phyloP scores from a whole-genome alignment of 139 green algal genomes.

The Chlamydomonas urium region DNA sequence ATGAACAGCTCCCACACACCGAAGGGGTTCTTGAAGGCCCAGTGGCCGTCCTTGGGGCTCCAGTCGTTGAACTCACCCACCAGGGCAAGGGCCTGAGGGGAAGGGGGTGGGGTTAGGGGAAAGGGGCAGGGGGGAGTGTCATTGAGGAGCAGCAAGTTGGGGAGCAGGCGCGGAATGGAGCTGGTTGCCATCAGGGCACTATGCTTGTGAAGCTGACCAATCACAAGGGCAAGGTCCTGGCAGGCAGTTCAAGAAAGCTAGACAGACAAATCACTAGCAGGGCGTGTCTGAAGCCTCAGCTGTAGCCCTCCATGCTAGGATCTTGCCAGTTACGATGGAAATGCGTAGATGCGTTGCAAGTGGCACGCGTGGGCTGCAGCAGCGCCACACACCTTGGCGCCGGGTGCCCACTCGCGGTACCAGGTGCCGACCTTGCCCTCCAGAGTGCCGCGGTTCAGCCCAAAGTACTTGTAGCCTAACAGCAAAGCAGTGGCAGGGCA shows the following conservation, averaged over 20 bases:
- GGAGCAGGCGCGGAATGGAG: not conserved
- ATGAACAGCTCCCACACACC: constrained; percentile 86
- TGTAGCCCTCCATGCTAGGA: too few species aligned
- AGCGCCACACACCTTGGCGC: constrained; percentile 56
- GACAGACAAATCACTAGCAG: too few species aligned
- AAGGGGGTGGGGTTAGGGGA: not conserved
- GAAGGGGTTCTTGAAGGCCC: constrained; percentile 85
- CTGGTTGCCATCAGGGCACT: too few species aligned
- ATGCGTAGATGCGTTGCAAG: too few species aligned
- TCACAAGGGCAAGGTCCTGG: too few species aligned
- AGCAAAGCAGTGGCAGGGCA: not conserved
- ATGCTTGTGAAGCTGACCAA: too few species aligned
- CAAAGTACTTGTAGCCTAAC: constrained; percentile 78
- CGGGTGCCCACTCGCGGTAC: constrained; percentile 88
- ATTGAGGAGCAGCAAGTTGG: too few species aligned
- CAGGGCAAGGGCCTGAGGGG: constrained; percentile 65
- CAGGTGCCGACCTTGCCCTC: constrained; percentile 75
- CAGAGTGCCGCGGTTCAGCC: constrained; percentile 78
- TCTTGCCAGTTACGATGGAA: too few species aligned
- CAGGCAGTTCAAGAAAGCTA: too few species aligned
- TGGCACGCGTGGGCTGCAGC: too few species aligned
- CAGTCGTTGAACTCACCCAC: constrained; percentile 97
- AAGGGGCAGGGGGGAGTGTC: too few species aligned
- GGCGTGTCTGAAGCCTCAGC: too few species aligned
- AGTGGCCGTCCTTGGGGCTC: constrained; percentile 71